These are phyloP conservation scores for Trichosporon ovoides DNA, from an alignment of 1,284 basidiomycete genomes.

Conservation along the genomic window DNA sequence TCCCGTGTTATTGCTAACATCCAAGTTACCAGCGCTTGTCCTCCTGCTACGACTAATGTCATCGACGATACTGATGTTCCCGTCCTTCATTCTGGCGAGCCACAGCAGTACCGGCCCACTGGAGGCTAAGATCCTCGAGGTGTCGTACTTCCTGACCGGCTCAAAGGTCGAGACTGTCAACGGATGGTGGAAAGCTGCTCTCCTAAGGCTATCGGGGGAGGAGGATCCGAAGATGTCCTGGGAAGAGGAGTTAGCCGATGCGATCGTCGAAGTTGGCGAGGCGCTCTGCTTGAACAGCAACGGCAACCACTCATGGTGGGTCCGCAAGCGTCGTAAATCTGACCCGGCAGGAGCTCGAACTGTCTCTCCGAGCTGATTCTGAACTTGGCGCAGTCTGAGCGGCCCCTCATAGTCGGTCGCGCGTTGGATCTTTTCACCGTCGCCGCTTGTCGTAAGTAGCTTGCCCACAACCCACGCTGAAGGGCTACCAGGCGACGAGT, in stretches of 20 bases:
- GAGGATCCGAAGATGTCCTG: not conserved
- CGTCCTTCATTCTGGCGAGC: constrained; percentile 5
- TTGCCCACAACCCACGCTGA: not conserved
- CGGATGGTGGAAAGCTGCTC: not conserved
- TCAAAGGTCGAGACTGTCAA: not conserved
- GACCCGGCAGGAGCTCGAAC: constrained; percentile 23
- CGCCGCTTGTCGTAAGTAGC: constrained; percentile 32
- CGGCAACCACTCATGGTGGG: constrained; percentile 26
- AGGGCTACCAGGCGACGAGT: constrained; percentile 31
- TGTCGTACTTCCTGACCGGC: not conserved
- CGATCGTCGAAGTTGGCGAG: constrained; percentile 22
- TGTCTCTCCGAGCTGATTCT: constrained; percentile 30
- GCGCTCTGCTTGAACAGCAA: constrained; percentile 21
- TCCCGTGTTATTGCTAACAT: not conserved
- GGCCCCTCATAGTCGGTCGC: constrained; percentile 13
- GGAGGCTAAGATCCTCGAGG: not conserved
- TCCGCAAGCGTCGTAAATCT: not conserved
- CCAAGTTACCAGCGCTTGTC: constrained; percentile 12
- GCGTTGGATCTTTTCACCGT: constrained; percentile 30
- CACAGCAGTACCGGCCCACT: not conserved
- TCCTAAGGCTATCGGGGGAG: not conserved
- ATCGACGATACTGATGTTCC: constrained; percentile 24
- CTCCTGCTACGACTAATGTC: constrained; percentile 18
- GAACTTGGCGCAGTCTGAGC: constrained; percentile 11
- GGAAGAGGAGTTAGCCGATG: constrained; percentile 23